A percentile compares a stretch with the other conserved stretches of the same genome.
Evolutionary conservation across 768 basidiomycete genomes (phyloP).

Genomic region (Podaxis rugospora): DNA sequence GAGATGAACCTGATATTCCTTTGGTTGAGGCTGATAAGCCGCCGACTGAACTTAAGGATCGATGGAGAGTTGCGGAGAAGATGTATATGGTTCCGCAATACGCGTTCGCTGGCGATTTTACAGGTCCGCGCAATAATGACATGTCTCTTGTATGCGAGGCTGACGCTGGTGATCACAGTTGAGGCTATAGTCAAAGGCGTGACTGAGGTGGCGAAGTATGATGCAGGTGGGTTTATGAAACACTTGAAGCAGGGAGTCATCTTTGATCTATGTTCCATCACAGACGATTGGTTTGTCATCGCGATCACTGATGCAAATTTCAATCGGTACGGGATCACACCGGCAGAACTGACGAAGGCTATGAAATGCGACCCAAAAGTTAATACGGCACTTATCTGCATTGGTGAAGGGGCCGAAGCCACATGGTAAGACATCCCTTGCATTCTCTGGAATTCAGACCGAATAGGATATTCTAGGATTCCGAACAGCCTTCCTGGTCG

Average conservation of each 20-base stretch:
- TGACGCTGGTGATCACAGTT: conserved; percentile 30
- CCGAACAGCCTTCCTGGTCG: conserved; percentile 57
- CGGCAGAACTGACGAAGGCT: conserved; percentile 50
- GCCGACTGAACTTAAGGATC: conserved; percentile 48
- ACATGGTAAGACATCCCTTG: conserved; percentile 40
- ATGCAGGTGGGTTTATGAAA: conserved; percentile 38
- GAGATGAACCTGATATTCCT: conserved; percentile 54
- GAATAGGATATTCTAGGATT: conserved; percentile 36
- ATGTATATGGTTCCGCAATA: conserved; percentile 68
- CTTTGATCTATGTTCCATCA: not conserved
- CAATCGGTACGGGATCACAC: conserved; percentile 54
- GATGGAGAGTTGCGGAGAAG: conserved; percentile 67
- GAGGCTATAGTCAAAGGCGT: conserved; percentile 64
- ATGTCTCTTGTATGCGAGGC: not conserved
- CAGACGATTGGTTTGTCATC: conserved; percentile 71
- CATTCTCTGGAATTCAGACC: not conserved
- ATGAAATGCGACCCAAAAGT: conserved; percentile 64
- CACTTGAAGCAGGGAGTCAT: not conserved
- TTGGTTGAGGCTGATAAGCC: conserved; percentile 47
- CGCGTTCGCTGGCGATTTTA: conserved; percentile 64
- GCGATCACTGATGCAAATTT: conserved; percentile 72
- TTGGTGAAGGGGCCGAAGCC: conserved; percentile 65
- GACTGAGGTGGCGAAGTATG: conserved; percentile 54
- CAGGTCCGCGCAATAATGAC: conserved; percentile 31
- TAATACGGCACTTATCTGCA: conserved; percentile 62